Percentiles rank a stretch among this genome's conserved stretches.
These are phyloP conservation scores for Sporisorium reilianum DNA, from an alignment of 1,284 basidiomycete genomes.

Conservation along the genomic window DNA sequence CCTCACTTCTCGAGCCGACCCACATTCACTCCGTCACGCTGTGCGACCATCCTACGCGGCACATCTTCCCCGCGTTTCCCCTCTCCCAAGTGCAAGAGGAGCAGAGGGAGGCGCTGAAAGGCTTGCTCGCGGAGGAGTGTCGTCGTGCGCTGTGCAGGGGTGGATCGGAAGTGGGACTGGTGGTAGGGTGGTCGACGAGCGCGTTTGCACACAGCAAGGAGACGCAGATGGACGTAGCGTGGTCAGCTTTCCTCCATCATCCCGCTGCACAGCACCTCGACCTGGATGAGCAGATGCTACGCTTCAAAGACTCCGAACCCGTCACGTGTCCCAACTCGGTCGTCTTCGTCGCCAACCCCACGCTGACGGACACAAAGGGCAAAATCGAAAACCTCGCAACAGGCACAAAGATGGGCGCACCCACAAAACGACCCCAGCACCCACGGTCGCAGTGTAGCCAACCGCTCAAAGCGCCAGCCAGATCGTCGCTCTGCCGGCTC, in stretches of 20 bases:
- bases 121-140: conserved; percentile 16
- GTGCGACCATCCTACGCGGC: conserved; percentile 25
- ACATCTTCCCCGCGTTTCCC: conserved; percentile 37
- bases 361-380: not conserved
- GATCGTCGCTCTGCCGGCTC: conserved; percentile 32
- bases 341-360: conserved; percentile 7
- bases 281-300: not conserved
- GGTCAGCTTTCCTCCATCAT: conserved; percentile 11
- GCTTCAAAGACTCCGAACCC: conserved; percentile 16
- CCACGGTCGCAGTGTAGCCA: not conserved
- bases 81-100: not conserved
- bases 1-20: conserved; percentile 37
- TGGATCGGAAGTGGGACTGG: not conserved
- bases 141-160: conserved; percentile 16
- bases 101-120: conserved; percentile 17
- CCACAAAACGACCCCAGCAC: conserved; percentile 20
- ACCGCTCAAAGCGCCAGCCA: conserved; percentile 27
- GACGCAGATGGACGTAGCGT: conserved; percentile 10
- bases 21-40: conserved; percentile 37
- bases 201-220: conserved; percentile 29
- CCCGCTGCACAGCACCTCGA: not conserved
- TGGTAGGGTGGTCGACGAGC: conserved; percentile 12
- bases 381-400: conserved; percentile 32
- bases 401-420: conserved; percentile 40
- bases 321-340: conserved; percentile 30